Base-by-base conservation (phyloP, 441 rosid genomes). In the Euphorbia neoarborescens region DNA sequence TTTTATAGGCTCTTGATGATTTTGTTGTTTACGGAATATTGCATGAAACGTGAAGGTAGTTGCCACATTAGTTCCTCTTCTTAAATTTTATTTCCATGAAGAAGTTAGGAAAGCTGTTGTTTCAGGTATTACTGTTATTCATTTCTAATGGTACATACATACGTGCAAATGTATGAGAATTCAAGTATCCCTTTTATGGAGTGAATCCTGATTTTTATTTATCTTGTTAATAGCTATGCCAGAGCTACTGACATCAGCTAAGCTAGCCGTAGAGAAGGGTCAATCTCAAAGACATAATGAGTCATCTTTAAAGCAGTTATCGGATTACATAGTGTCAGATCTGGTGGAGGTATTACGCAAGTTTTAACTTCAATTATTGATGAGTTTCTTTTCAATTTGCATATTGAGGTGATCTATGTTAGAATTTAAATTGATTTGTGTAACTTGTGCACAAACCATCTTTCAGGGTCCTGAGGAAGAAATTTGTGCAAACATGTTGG, bases 21-120 rank as follows among this genome's bases (percentile, higher is more conserved):
- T 68, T 13, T 70, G 10, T 63, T 51, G 2, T 30, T n/a, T 62
- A 62, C 25, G 62, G 38, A 63, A 32, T 65, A 53, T 7, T 60
- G 72, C 46, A 42, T 72, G 50, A 66, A 27, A 48, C 51, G 38
- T 74, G 37, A 82, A 95, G 99, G 99, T 95, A 74, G 92, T 97
- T 59, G 94, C 93, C 56, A 95, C 90, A 50, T 71, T 95, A 69
- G 99, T 95, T 78, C 99, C 99, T 60, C 90, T 95, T 70, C 94
- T 95, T 71, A 95, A 95, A 81, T 95, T 95, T 84, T 95, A 95
- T 83, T 95, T 95, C 82, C 99, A 95, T 30, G 99, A 95, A 73
- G 99, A 95, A 81, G 99, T 95, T 64, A 92, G 99, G 86, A 95
- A 90, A 84, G 99, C 99, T 69, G 99, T 98, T 77, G 98, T 92